phyloP scores from a whole-genome alignment of 202 grass and related monocot genomes.

The Digitaria exilis region DNA sequence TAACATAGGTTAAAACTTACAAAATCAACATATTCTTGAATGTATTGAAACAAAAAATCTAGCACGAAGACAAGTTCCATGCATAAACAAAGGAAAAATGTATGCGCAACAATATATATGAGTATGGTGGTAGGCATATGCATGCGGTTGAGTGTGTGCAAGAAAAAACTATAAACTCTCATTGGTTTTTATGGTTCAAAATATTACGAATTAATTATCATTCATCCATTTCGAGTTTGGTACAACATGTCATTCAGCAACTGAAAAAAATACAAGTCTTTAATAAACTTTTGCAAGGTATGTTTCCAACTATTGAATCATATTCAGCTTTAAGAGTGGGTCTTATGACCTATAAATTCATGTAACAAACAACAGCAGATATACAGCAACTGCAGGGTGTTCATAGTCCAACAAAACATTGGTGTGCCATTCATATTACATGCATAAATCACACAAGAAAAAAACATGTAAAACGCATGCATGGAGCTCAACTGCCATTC shows the following conservation, averaged over 20 bases:
- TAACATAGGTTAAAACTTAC: neutral
- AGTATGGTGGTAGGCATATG: too few species aligned
- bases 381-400: neutral
- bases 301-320: neutral
- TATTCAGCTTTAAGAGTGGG: neutral
- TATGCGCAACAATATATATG: too few species aligned
- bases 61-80: constrained; percentile 4
- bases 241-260: neutral
- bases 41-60: neutral
- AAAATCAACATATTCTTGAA: neutral
- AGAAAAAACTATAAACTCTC: neutral
- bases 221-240: neutral
- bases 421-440: neutral
- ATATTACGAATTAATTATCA: neutral
- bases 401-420: neutral
- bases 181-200: neutral
- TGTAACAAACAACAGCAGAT: neutral
- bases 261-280: neutral
- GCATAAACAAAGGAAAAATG: neutral
- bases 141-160: too few species aligned
- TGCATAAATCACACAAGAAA: neutral
- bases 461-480: neutral
- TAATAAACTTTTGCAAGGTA: neutral
- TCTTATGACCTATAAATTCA: neutral
- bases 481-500: neutral